Conservation (phyloP, 352 stramenopile species). For the Phytophthora idaei region DNA sequence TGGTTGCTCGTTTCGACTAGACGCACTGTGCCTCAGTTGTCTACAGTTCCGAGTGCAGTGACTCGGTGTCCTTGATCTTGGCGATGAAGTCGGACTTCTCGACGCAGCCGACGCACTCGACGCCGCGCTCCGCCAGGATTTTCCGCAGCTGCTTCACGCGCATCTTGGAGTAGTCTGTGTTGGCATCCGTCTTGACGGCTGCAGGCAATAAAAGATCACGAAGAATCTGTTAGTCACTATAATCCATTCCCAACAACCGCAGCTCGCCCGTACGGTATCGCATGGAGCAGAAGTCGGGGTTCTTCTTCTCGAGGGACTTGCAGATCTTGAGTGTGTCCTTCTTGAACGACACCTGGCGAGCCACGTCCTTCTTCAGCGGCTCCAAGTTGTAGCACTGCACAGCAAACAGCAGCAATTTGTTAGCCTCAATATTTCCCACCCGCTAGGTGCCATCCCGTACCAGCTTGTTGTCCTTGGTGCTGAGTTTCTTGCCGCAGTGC, state of each 20-base stretch:
- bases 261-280: constrained; percentile 86
- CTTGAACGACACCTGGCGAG: constrained; percentile 90
- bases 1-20: constrained; percentile 2
- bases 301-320: constrained; percentile 94
- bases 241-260: neutral
- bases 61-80: constrained; percentile 93
- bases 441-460: constrained; percentile 34
- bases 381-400: constrained; percentile 94
- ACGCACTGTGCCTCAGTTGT: constrained; percentile 18
- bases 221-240: constrained; percentile 7
- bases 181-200: constrained; percentile 94
- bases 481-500: constrained; percentile 85
- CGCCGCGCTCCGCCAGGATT: constrained; percentile 92
- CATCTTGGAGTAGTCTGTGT: constrained; percentile 95
- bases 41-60: constrained; percentile 83
- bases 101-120: constrained; percentile 93
- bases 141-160: constrained; percentile 96
- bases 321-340: constrained; percentile 95
- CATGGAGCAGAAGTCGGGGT: constrained; percentile 94
- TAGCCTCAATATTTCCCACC: neutral
- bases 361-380: constrained; percentile 95
- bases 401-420: neutral
- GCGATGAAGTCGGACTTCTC: constrained; percentile 96
- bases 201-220: constrained; percentile 6
- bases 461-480: constrained; percentile 92